Evolutionary conservation across 768 basidiomycete genomes (phyloP), one percentile per base, ranked within the genome.

Genomic region (Agaricus blazei): DNA sequence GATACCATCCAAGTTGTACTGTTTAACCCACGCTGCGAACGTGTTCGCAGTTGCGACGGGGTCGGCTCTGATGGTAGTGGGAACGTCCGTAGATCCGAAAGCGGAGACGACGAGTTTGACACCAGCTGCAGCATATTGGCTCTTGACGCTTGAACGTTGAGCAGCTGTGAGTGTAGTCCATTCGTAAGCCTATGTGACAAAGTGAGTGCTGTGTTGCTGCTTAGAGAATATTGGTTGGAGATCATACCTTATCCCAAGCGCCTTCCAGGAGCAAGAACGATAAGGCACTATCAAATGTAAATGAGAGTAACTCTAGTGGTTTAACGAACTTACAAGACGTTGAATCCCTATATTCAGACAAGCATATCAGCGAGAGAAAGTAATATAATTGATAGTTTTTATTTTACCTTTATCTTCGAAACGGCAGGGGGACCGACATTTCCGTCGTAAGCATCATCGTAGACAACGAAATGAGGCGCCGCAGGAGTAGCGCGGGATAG

Each of bases 1-100:
- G 26, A 87, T 79, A 47, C 87, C 87, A 60, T 88, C 87, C 15
- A 89, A 68, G 47, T 72, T 67, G 56, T 76, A 85, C 61, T 81
- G 60, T 56, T 78, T 81, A 8, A 88, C 87, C 72, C 76, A 90
- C 11, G 76, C 76, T 0, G 87, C 85, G 65, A 89, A 75, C 1
- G 77, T 79, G 58, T 83, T 80, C 1, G 88, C 88, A 14, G 81
- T 80, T 6, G 70, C 69, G 6, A 81, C 69, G 19, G 87, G 82
- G 65, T 89, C 83, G n/a, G 78, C 80, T 44, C 78, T 76, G 9
- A 62, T 68, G 9, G 77, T 73, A 7, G 85, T 88, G 3, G 87
- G 86, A 19, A 72, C 69, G 62, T 83, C 79, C 5, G 70, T 72
- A 2, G 83, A 70, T 31, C 84, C 85, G 62, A 85, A 88, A 1